These are phyloP conservation scores for sunflower (Helianthus annuus) DNA, from an alignment of 129 eudicot species.

Conservation along the genomic window HanXRQr2.0-SUNRISE NC_035436.2:199604779-199605278, in stretches of 20 bases:
- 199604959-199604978: too few relatives aligned
- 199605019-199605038: conserved; percentile 64
- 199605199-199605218: conserved; percentile 40
- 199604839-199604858: too few relatives aligned
- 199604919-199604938: too few relatives aligned
- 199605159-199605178: conserved; percentile 53
- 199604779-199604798: too few relatives aligned
- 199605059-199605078: conserved; percentile 41
- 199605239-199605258: conserved; percentile 55
- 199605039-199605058: conserved; percentile 50
- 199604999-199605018: neutral
- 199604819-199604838: too few relatives aligned
- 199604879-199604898: too few relatives aligned
- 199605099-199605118: conserved; percentile 43
- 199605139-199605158: conserved; percentile 47
- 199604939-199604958: too few relatives aligned
- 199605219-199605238: conserved; percentile 50
- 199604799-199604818: too few relatives aligned
- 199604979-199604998: neutral
- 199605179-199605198: conserved; percentile 49
- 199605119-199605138: conserved; percentile 42
- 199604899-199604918: too few relatives aligned
- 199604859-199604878: too few relatives aligned
- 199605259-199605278: neutral
- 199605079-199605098: conserved; percentile 52